Base-by-base conservation (phyloP, 73 alveolate genomes). In the Paramecium tetraurelia region DNA sequence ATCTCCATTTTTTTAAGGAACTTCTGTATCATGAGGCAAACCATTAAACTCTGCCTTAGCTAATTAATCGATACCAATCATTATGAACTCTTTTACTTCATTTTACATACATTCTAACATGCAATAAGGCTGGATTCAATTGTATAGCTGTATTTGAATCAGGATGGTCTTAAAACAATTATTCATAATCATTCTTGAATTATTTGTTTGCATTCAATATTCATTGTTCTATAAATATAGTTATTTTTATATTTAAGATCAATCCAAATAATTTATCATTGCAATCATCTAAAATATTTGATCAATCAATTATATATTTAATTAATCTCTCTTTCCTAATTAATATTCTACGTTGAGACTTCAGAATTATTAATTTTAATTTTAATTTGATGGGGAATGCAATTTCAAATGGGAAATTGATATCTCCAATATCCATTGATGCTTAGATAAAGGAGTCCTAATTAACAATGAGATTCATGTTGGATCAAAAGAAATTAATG, bases 351-450 rank as follows among this genome's bases (percentile, higher is more conserved):
- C 3, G 2, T 40, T 40, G 48, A 40, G 14, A 40, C 16, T 7
- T 40, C 16, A 40, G 48, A 40, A 53, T 53, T 53, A 53, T 53
- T 53, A 53, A 53, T 53, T 53, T 53, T 53, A 18, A 18, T 53
- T 53, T 53, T 16, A 53, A 53, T 53, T 40, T 53, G 10, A 75
- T 75, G 87, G 87, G 87, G 21, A 21, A 36, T 31, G 58, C 58
- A 14, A 36, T 75, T 12, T 75, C 87, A 8, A 75, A 75, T 75
- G 87, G 87, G 59, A 75, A 75, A 35, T 75, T 75, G 27, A 29
- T 75, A 11, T 75, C 48, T 44, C 68, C 58, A 21, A 21, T 75
- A 21, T 21, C 35, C 4, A 75, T 75, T 5, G 87, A 75, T 36
- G 41, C 38, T 6, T 36, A 16, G 24, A 75, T 75, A 36, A 75